Evolutionary conservation across 2,329 filamentous ascomycete species (phyloP).

Genomic region (Colletotrichum tofieldiae): DNA sequence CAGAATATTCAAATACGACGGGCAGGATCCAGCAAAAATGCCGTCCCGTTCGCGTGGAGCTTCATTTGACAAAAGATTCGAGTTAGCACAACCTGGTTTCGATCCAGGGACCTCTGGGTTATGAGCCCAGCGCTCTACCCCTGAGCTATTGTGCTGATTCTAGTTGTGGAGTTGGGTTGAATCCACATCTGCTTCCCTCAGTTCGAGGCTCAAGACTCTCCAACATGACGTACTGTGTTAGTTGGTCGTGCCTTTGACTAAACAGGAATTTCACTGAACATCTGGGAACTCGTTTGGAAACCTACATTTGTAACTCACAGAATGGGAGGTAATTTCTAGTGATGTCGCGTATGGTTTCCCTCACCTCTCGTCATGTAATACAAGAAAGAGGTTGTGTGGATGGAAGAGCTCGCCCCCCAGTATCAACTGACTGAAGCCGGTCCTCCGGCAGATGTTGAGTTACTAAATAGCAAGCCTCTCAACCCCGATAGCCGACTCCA

Average conservation of each 20-base stretch:
- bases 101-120: conserved; percentile 43
- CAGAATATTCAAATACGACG: not conserved
- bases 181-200: fast-evolving
- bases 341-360: not conserved
- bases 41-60: no score
- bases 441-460: no score
- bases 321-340: not conserved
- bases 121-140: conserved; percentile 42
- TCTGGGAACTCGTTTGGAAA: no score
- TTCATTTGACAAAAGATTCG: not conserved
- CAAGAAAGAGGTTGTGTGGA: conserved; percentile 18
- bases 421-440: no score
- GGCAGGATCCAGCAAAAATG: not conserved
- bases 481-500: no score
- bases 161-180: not conserved
- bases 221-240: not conserved
- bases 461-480: no score
- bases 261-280: not conserved
- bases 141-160: conserved; percentile 22
- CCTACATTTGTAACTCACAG: not conserved
- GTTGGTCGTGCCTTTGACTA: not conserved
- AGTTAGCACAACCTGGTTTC: not conserved
- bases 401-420: conserved; percentile 12
- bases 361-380: not conserved
- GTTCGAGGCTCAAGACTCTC: not conserved